phyloP scores from a whole-genome alignment of 768 basidiomycete species.

The Mycena chlorophos region DNA sequence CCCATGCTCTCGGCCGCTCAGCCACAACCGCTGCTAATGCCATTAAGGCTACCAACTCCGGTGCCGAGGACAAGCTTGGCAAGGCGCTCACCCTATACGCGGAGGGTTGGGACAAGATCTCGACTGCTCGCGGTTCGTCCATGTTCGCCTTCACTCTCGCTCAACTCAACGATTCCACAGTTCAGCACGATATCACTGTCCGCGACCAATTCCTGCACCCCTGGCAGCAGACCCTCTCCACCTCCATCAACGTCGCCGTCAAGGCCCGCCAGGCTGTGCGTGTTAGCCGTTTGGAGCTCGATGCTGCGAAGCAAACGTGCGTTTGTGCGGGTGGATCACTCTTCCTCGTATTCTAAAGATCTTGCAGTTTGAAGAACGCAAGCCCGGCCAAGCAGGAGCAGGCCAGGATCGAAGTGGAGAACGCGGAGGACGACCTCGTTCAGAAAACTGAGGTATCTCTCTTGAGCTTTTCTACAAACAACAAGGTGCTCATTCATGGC shows the following conservation, averaged over 20 bases:
- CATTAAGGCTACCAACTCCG: conserved; percentile 45
- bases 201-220: conserved; percentile 68
- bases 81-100: conserved; percentile 80
- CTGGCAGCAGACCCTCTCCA: conserved; percentile 86
- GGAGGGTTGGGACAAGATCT: conserved; percentile 79
- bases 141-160: background rate
- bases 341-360: background rate
- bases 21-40: conserved; percentile 59
- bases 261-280: conserved; percentile 87
- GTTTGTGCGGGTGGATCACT: conserved; percentile 2
- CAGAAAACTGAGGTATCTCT: conserved; percentile 86
- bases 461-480: background rate
- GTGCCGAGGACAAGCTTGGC: conserved; percentile 67
- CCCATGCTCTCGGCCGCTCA: conserved; percentile 89
- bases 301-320: conserved; percentile 67
- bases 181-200: conserved; percentile 78
- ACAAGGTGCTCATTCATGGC: background rate
- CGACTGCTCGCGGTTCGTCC: conserved; percentile 54
- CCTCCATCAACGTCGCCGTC: conserved; percentile 85
- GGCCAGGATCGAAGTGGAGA: conserved; percentile 87
- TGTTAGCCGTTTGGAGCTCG: conserved; percentile 80
- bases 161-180: background rate
- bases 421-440: conserved; percentile 93
- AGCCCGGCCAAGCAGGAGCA: conserved; percentile 82
- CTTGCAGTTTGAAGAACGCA: conserved; percentile 73